Conservation (phyloP, 306 rosid genomes). For the Abrus precatorius region DNA sequence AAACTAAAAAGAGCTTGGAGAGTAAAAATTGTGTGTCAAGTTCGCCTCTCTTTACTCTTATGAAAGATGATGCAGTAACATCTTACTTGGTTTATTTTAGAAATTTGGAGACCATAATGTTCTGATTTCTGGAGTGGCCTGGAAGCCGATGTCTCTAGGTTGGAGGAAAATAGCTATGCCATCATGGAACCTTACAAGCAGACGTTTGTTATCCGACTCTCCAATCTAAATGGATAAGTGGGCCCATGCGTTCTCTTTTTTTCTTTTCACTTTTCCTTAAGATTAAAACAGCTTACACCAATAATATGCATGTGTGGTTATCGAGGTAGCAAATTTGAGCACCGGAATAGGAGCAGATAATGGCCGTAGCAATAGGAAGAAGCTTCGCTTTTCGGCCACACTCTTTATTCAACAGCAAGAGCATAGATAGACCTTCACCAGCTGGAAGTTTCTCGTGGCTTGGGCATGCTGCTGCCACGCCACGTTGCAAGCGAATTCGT, state of each 20-base stretch:
- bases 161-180: neutral
- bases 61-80: neutral
- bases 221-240: conserved; percentile 52
- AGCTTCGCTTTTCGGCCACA: conserved; percentile 59
- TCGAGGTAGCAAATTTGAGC: conserved; percentile 51
- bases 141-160: neutral
- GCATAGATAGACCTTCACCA: conserved; percentile 37
- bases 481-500: conserved; percentile 37
- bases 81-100: neutral
- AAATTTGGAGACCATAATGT: neutral
- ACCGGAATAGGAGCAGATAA: conserved; percentile 46
- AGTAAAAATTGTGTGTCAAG: neutral
- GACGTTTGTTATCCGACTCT: conserved; percentile 53
- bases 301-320: conserved; percentile 45
- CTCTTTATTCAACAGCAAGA: conserved; percentile 52
- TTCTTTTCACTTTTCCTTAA: neutral
- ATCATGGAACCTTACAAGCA: conserved; percentile 33
- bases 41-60: neutral
- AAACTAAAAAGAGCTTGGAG: neutral
- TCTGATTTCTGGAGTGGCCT: neutral
- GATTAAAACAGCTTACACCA: conserved; percentile 7
- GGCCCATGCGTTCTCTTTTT: conserved; percentile 38
- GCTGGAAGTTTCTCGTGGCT: conserved; percentile 47
- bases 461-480: conserved; percentile 45
- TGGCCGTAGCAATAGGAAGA: conserved; percentile 70